These are phyloP conservation scores for Rhododendron molle DNA, from an alignment of 148 eudicot genomes.

Conservation along the genomic window DNA sequence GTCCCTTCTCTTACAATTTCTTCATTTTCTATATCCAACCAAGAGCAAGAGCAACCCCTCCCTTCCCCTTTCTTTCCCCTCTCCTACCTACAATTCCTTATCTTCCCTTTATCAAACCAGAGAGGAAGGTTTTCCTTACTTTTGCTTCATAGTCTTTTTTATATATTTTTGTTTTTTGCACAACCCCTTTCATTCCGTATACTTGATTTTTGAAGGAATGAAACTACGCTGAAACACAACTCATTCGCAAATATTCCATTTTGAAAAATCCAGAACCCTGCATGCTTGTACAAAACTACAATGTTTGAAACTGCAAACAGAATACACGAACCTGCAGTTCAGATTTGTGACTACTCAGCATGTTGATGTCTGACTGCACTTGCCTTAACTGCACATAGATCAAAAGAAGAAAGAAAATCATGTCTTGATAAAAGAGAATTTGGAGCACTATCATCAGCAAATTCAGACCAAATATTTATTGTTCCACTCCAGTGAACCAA, in stretches of 20 bases:
- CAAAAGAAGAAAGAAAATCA: conserved; percentile 1
- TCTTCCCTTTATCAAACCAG: background rate
- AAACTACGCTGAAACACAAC: background rate
- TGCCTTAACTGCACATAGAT: conserved; percentile 54
- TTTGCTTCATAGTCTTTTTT: background rate
- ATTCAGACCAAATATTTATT: background rate
- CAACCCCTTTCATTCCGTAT: background rate
- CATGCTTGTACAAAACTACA: too few species aligned
- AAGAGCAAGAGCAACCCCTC: background rate
- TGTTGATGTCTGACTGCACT: conserved; percentile 50
- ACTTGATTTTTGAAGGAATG: background rate
- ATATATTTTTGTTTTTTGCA: background rate
- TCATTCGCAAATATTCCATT: background rate
- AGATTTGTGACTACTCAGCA: conserved; percentile 47
- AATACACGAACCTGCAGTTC: conserved; percentile 59
- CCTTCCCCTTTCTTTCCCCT: background rate
- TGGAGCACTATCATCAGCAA: background rate
- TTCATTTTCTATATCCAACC: background rate
- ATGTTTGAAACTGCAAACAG: background rate
- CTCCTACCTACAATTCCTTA: background rate
- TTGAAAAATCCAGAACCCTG: background rate
- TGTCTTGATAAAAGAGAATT: background rate
- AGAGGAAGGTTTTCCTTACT: background rate
- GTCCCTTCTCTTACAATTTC: background rate
- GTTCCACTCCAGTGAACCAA: background rate